These are phyloP conservation scores for Ascochyta lentis DNA, from an alignment of 2,329 filamentous ascomycete genomes.

Conservation along the genomic window DNA sequence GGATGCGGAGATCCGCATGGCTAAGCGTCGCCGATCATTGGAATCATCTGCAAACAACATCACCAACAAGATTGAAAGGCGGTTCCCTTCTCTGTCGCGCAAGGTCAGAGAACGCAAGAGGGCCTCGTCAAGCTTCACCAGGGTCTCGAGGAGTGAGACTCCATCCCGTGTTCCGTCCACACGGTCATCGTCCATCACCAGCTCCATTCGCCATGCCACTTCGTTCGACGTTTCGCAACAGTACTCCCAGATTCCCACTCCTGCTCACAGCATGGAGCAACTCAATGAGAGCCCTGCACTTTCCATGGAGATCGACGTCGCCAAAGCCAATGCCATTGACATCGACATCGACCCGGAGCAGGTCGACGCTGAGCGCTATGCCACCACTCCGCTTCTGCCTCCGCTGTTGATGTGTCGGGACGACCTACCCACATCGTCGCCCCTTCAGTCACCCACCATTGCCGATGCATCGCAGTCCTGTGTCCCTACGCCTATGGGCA, in stretches of 20 bases:
- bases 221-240: slow-evolving; percentile 48
- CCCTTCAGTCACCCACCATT: slow-evolving; percentile 84
- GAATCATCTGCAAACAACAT: slow-evolving; percentile 69
- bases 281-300: slow-evolving; percentile 40
- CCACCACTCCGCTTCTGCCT: slow-evolving; percentile 83
- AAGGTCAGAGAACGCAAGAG: slow-evolving; percentile 61
- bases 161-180: slow-evolving; percentile 70
- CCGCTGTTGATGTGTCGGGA: slow-evolving; percentile 72
- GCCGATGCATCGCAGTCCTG: slow-evolving; percentile 61
- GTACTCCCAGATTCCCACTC: slow-evolving; percentile 31
- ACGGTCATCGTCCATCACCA: slow-evolving; percentile 78
- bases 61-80: slow-evolving; percentile 69
- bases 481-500: slow-evolving; percentile 56
- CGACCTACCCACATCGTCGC: slow-evolving; percentile 71
- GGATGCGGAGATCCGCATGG: slow-evolving; percentile 60
- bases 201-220: slow-evolving; percentile 57
- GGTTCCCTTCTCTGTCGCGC: slow-evolving; percentile 62
- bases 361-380: slow-evolving; percentile 65
- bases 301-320: slow-evolving; percentile 45
- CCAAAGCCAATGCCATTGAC: slow-evolving; percentile 55
- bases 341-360: slow-evolving; percentile 57
- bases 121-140: slow-evolving; percentile 37
- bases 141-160: slow-evolving; percentile 50
- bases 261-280: slow-evolving; percentile 43
- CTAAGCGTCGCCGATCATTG: slow-evolving; percentile 64